Base-by-base conservation (phyloP, 23 red algal genomes). In the Gracilaria gracilis region DNA sequence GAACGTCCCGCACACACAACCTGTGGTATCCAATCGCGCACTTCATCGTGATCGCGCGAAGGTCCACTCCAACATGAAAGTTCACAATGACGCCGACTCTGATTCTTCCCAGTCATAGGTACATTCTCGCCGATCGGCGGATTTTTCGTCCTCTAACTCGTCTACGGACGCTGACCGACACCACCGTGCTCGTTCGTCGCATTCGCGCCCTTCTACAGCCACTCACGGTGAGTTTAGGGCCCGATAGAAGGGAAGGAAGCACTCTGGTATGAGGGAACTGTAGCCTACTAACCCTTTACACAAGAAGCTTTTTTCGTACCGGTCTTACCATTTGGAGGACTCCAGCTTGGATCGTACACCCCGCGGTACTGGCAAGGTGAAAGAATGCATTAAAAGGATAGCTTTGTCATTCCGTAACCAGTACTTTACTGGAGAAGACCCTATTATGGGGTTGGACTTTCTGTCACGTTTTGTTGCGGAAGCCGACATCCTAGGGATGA, bases 201-300 rank as follows among this genome's bases (percentile, higher is more conserved):
- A 13, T 4, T 33, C 25, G 9, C 23, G 27, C 9, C 61, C 24
- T 28, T 65, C 61, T 0, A 28, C 61, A 31, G 3, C 61, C 19
- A 65, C 61, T 31, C 4, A 65, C 9, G 25, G 61, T 65, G 61
- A 28, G 25, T 4, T 65, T 65, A 16, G 13, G 4, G 2, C 61
- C 46, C 44, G 0, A 11, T 0, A 1, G 19, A 84, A 1, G 59
- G 80, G 4, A 0, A 57, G 55, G 31, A 57, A 62, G n/a, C 58
- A 84, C 24, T 20, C 59, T 27, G 80, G 80, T n/a, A 23, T 84
- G 0, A 67, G 37, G 80, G 57, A 67, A 64, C 27, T 84, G 17
- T 4, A 27, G 57, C 57, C 3, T 2, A 58, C 80, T 1, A 84
- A 84, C 29, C 57, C 57, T 15, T 28, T 84, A 0, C 67, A 23